These are phyloP conservation scores for Arthrocladium fulminans DNA, from an alignment of 2,329 filamentous ascomycete genomes.

Conservation along the genomic window DNA sequence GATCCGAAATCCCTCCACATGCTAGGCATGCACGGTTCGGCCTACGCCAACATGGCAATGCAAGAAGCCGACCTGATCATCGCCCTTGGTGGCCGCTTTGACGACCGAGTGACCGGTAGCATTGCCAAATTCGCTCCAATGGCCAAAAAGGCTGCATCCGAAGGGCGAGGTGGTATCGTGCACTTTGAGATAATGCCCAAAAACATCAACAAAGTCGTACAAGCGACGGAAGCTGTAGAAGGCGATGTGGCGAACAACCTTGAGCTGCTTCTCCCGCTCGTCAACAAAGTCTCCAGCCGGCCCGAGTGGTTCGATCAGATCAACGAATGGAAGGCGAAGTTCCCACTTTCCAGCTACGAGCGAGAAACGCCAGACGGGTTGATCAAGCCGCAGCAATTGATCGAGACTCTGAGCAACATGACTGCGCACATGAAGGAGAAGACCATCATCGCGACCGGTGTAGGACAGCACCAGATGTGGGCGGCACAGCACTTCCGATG, in stretches of 20 bases:
- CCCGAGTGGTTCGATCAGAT: constrained; percentile 87
- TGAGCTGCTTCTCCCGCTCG: constrained; percentile 60
- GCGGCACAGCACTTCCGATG: constrained; percentile 93
- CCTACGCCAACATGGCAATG: constrained; percentile 96
- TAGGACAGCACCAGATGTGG: constrained; percentile 99
- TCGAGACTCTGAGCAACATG: constrained; percentile 80
- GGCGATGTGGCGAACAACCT: constrained; percentile 82
- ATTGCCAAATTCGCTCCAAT: constrained; percentile 80
- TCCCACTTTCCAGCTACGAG: constrained; percentile 77
- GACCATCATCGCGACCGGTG: constrained; percentile 85
- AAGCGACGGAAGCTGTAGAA: constrained; percentile 90
- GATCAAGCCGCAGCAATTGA: constrained; percentile 91
- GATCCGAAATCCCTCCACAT: constrained; percentile 94
- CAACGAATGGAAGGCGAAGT: constrained; percentile 79
- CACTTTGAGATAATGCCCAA: constrained; percentile 99
- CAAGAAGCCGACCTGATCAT: constrained; percentile 95
- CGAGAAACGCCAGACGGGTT: constrained; percentile 63
- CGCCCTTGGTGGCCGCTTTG: constrained; percentile 85
- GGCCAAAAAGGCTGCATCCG: constrained; percentile 72
- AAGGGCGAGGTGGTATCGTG: constrained; percentile 85
- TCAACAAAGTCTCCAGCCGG: constrained; percentile 58
- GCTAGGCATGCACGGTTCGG: constrained; percentile 96
- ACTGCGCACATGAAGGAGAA: constrained; percentile 70
- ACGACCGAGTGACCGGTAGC: constrained; percentile 82
- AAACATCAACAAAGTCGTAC: constrained; percentile 99